A percentile compares a stretch with the other conserved stretches of the same genome.
phyloP scores from a whole-genome alignment of 2,329 filamentous ascomycete genomes.

The Fusarium illudens region DNA sequence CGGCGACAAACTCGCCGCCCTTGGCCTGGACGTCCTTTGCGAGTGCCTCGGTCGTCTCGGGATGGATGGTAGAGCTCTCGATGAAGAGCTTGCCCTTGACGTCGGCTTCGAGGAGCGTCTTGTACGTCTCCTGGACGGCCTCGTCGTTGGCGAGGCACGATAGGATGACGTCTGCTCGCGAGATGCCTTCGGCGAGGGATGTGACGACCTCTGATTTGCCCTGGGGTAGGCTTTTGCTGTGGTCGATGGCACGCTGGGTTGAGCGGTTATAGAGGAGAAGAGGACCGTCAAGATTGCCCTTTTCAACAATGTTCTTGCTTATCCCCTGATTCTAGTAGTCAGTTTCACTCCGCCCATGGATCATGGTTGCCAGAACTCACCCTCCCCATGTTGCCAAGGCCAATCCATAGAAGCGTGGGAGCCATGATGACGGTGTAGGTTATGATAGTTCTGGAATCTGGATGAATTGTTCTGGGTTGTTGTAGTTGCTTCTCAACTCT shows the following conservation, averaged over 20 bases:
- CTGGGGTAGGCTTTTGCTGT: conserved; percentile 66
- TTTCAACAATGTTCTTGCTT: conserved; percentile 83
- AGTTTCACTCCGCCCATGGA: background rate
- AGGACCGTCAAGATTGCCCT: conserved; percentile 75
- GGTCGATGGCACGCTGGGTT: conserved; percentile 67
- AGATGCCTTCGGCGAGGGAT: conserved; percentile 71
- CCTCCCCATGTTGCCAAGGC: conserved; percentile 87
- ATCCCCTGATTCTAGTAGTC: conserved; percentile 68
- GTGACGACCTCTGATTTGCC: conserved; percentile 71
- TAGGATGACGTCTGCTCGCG: conserved; percentile 80
- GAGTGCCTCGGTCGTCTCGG: conserved; percentile 76
- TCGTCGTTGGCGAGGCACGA: conserved; percentile 81
- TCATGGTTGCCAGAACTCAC: conserved; percentile 55
- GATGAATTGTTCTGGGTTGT: background rate
- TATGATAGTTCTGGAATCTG: background rate
- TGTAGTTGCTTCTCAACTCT: background rate
- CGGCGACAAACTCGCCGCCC: conserved; percentile 78
- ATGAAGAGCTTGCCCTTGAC: conserved; percentile 80
- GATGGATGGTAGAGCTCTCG: conserved; percentile 89
- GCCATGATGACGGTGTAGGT: conserved; percentile 53
- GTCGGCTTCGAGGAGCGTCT: conserved; percentile 61
- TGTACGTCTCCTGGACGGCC: conserved; percentile 71
- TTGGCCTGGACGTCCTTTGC: conserved; percentile 64
- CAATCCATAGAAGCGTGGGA: conserved; percentile 77
- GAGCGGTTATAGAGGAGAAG: conserved; percentile 86